Evolutionary conservation across 2,329 filamentous ascomycete species (phyloP), one percentile per base, ranked within the genome.

Genomic region (Phialophora verrucosa): DNA sequence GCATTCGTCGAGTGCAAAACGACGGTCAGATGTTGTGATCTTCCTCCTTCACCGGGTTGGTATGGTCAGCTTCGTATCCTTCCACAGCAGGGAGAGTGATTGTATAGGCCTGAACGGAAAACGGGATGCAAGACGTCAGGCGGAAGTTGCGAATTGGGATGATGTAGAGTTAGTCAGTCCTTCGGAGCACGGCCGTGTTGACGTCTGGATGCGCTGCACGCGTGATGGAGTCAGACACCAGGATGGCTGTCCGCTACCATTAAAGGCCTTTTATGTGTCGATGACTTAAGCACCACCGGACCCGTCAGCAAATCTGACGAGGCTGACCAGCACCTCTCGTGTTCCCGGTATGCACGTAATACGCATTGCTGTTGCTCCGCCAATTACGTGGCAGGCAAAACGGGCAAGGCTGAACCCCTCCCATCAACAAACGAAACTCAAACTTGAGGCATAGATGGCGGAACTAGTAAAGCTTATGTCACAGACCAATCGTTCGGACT

Each of bases 261-360:
- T 55, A 11, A n/a, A 32, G 17, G 53, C 3, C 27, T 35, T 35
- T 32, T 35, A 8, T 29, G 11, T 12, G 17, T 12, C 11, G 25
- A 29, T 55, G 53, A 55, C 53, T 55, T 5, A 4, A 35, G 17
- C 53, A 55, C 25, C 12, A 55, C 27, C 5, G 8, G 3, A 6
- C 29, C 12, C n/a, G 53, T 55, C 25, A 55, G 29, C 53, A 55
- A 32, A 55, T 55, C 53, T 55, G 53, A 55, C 29, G 53, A 55
- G 53, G 29, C 29, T 55, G 25, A 55, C 53, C 53, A 35, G 12
- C 3, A n/a, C 11, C 1, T 7, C 27, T 29, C 53, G 27, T 55
- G 11, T 32, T 29, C 53, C 12, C 14, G 17, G 53, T 27, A 55
- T 55, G 53, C 29, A 31, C 25, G 29, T 55, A 55, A 55, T 29